phyloP scores from a whole-genome alignment of 2,329 filamentous ascomycete species.

The Amylocarpus encephaloides region DNA sequence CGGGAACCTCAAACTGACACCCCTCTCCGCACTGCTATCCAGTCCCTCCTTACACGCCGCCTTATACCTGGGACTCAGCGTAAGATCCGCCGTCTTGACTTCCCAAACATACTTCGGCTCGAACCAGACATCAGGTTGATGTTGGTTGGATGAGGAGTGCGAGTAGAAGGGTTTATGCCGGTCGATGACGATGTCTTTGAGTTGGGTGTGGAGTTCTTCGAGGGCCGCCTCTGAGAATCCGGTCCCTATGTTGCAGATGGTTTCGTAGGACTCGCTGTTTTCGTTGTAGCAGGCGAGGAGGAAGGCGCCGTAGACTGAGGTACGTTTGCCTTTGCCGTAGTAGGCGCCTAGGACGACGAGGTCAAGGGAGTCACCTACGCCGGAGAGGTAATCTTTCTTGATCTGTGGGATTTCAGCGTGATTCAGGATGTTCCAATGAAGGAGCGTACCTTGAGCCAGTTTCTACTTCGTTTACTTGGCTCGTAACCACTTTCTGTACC shows the following conservation, averaged over 20 bases:
- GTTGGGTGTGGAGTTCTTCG: conserved; percentile 72
- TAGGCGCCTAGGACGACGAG: conserved; percentile 95
- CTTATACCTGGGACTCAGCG: conserved; percentile 85
- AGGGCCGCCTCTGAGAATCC: conserved; percentile 93
- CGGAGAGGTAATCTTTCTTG: conserved; percentile 95
- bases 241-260: conserved; percentile 96
- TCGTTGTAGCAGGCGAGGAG: conserved; percentile 90
- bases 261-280: conserved; percentile 76
- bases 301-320: conserved; percentile 92
- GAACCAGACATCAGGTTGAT: conserved; percentile 98
- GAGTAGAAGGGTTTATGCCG: conserved; percentile 90
- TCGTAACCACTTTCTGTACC: conserved; percentile 90
- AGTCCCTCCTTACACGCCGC: conserved; percentile 79
- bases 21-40: conserved; percentile 64
- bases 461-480: conserved; percentile 90
- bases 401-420: conserved; percentile 46
- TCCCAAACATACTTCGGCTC: conserved; percentile 95
- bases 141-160: conserved; percentile 76
- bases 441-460: conserved; percentile 81
- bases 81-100: conserved; percentile 93
- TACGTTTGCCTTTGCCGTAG: conserved; percentile 89
- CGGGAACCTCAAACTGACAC: conserved; percentile 85
- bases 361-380: conserved; percentile 91
- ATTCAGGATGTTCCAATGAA: neutral
- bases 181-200: conserved; percentile 76